Evolutionary conservation across 1,284 basidiomycete genomes (phyloP), one percentile per base, ranked within the genome.

Genomic region (Moesziomyces sp.): DNA sequence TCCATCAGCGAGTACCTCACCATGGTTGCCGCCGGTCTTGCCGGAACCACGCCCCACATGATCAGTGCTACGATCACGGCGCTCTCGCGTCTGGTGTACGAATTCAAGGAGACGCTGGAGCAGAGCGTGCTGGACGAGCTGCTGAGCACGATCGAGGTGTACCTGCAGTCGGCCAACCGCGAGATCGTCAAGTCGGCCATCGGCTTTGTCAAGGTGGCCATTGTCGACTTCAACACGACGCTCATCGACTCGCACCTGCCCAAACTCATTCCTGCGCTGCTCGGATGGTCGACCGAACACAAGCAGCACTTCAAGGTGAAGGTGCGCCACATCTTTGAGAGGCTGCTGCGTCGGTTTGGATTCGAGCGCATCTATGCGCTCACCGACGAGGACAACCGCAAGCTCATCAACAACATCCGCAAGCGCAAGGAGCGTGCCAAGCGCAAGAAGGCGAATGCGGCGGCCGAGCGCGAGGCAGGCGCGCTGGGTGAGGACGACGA

Each of bases 271-370:
- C 92, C 93, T 0, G 92, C 91, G 0, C 88, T 99, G 18, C 87
- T 99, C 24, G 88, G 88, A 58, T 97, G 96, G 94, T 93, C 93
- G 7, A 93, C 96, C 81, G 94, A 97, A 84, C 95, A 99, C 87
- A 96, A 96, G 85, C 97, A 99, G 83, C 96, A 98, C 85, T 99
- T 99, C 89, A 99, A 99, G 85, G 88, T 89, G 58, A 98, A 97
- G 86, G 93, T 97, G 14, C 89, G 94, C 47, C 95, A 98, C 85
- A 94, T 99, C 64, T 94, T 99, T 78, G 97, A 99, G 87, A 90
- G 97, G 48, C 90, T 99, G 88, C 88, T 99, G 70, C 88, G 96
- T 66, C 89, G 94, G 68, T 97, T 97, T 81, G 92, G 91, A 0
- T 97, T 90, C 87, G 90, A 95, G 52, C 90, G 91, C 21, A 90